Evolutionary conservation across 2,329 filamentous ascomycete genomes (phyloP).

Genomic region (Exophiala oligosperma): DNA sequence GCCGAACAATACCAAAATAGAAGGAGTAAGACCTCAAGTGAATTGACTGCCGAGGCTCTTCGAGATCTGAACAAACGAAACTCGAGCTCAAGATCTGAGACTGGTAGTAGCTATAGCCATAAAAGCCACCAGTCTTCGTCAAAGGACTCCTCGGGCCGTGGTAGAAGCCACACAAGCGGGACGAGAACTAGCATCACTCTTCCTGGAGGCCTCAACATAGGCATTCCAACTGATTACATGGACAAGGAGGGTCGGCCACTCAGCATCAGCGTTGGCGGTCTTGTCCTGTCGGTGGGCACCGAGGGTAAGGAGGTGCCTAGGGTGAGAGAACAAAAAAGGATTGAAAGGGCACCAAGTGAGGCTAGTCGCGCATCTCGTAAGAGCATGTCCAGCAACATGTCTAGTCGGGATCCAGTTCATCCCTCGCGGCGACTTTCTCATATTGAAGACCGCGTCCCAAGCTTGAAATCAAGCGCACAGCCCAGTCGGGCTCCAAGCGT

Average conservation of each 20-base stretch:
- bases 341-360: conserved; percentile 23
- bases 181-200: conserved; percentile 21
- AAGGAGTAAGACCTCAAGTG: conserved; percentile 16
- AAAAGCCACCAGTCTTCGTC: conserved; percentile 28
- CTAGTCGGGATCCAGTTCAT: conserved; percentile 7
- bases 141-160: conserved; percentile 27
- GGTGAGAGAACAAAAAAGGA: conserved; percentile 19
- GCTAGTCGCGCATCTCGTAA: conserved; percentile 18
- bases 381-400: conserved; percentile 20
- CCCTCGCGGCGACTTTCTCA: conserved; percentile 18
- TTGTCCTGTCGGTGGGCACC: conserved; percentile 14
- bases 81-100: conserved; percentile 25
- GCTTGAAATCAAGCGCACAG: conserved; percentile 18
- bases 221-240: conserved; percentile 21
- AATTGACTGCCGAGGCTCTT: conserved; percentile 27
- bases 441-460: conserved; percentile 15
- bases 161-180: conserved; percentile 17
- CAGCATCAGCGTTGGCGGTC: conserved; percentile 20
- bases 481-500: conserved; percentile 21
- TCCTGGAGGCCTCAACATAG: conserved; percentile 20
- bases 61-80: conserved; percentile 21
- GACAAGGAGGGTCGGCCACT: conserved; percentile 20
- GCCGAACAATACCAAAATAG: conserved; percentile 25
- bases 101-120: conserved; percentile 28
- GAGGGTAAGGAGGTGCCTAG: conserved; percentile 15